Evolutionary conservation across 257 asterid species (phyloP).

Genomic region (Dorcoceras hygrometricum): DNA sequence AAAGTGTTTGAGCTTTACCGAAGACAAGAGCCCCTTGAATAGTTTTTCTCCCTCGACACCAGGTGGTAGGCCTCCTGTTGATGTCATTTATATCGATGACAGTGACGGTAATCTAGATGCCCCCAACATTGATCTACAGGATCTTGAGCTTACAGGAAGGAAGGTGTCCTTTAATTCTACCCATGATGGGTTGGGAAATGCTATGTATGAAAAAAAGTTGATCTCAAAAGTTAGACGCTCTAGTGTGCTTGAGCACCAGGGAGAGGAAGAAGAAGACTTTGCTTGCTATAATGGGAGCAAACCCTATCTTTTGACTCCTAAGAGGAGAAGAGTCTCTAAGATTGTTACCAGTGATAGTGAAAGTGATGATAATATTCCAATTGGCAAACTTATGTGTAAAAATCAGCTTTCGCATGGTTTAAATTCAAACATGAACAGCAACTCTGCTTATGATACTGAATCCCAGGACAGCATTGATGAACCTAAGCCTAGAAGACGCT

Average conservation of each 20-base stretch:
- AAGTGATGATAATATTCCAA: slow-evolving; percentile 44
- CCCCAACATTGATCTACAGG: slow-evolving; percentile 3
- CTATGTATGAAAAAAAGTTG: slow-evolving; percentile 19
- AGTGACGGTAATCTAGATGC: slow-evolving; percentile 39
- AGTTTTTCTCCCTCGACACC: slow-evolving; percentile 46
- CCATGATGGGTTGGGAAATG: slow-evolving; percentile 24
- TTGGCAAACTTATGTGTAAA: slow-evolving; percentile 30
- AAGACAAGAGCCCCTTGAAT: slow-evolving; percentile 26
- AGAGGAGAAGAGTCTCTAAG: slow-evolving; percentile 38
- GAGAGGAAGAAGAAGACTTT: slow-evolving; percentile 32
- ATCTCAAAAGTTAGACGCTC: slow-evolving; percentile 15
- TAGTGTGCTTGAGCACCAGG: slow-evolving; percentile 19
- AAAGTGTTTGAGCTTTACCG: slow-evolving; percentile 36
- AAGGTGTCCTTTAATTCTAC: slow-evolving; percentile 16
- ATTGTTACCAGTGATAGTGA: slow-evolving; percentile 49
- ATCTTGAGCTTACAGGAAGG: slow-evolving; percentile 15
- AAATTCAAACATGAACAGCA: slow-evolving; percentile 8
- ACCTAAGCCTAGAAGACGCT: slow-evolving; percentile 31
- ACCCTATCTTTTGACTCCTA: slow-evolving; percentile 23
- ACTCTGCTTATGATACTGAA: slow-evolving; percentile 22
- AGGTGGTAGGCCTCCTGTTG: slow-evolving; percentile 27
- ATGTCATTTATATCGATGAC: slow-evolving; percentile 38
- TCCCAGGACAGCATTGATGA: slow-evolving; percentile 22
- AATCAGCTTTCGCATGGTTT: slow-evolving; percentile 2
- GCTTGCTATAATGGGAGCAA: slow-evolving; percentile 11